Evolutionary conservation across 2,329 filamentous ascomycete species (phyloP).

Genomic region (Ceratocystis destructans): DNA sequence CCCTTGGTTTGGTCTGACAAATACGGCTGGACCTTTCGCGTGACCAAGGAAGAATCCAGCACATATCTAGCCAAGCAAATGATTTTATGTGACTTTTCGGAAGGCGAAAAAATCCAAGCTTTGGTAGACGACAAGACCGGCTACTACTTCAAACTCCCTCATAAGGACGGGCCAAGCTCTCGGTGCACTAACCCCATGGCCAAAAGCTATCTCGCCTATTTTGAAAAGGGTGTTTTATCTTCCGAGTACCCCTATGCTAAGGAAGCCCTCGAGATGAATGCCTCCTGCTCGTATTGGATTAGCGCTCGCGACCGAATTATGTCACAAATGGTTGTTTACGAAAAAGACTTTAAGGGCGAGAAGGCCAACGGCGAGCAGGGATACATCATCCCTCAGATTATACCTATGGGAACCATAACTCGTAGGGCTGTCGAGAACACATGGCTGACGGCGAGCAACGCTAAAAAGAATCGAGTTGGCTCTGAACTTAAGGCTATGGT

Average conservation of each 20-base stretch:
- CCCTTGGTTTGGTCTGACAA: conserved; percentile 88
- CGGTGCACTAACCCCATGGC: conserved; percentile 79
- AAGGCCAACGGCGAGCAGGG: conserved; percentile 33
- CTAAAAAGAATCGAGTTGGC: conserved; percentile 87
- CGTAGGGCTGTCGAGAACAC: conserved; percentile 91
- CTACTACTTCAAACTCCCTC: conserved; percentile 82
- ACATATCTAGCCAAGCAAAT: conserved; percentile 61
- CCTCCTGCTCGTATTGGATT: conserved; percentile 98
- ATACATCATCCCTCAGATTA: conserved; percentile 87
- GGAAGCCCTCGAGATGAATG: conserved; percentile 95
- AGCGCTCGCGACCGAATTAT: conserved; percentile 84
- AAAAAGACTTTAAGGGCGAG: conserved; percentile 38
- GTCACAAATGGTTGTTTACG: conserved; percentile 89
- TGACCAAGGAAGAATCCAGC: conserved; percentile 45
- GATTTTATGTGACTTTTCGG: conserved; percentile 54
- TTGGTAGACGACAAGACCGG: conserved; percentile 53
- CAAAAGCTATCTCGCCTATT: conserved; percentile 80
- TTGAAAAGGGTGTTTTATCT: conserved; percentile 75
- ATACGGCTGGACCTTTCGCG: conserved; percentile 84
- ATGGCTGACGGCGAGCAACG: conserved; percentile 95
- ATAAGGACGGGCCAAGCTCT: conserved; percentile 82
- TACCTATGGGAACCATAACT: conserved; percentile 97
- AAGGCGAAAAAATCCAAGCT: conserved; percentile 44
- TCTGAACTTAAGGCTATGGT: conserved; percentile 98
- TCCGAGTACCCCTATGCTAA: conserved; percentile 86